Percentiles rank a stretch among this genome's conserved stretches.
These are phyloP conservation scores for Dioszegia aurantiaca DNA, from an alignment of 768 basidiomycete species.

Conservation along the genomic window DNA sequence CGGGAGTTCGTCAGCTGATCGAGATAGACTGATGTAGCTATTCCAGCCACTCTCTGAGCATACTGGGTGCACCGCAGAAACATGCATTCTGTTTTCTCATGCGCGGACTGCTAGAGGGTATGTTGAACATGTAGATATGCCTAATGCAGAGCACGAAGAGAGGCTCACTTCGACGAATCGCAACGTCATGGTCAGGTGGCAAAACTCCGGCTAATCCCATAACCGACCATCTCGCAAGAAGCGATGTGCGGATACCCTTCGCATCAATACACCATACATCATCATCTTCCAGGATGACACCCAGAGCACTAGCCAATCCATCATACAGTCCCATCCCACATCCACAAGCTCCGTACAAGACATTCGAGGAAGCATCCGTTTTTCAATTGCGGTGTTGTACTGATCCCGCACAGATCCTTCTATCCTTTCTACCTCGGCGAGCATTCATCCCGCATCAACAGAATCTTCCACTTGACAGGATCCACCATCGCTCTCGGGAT, in stretches of 20 bases:
- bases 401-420: conserved; percentile 18
- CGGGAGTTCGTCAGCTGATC: no score
- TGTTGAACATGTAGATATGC: no score
- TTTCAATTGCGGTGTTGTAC: not conserved
- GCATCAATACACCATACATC: no score
- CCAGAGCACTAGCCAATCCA: conserved; percentile 8
- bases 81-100: no score
- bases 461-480: conserved; percentile 35
- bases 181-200: no score
- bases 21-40: no score
- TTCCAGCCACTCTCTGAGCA: no score
- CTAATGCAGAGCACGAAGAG: no score
- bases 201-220: not conserved
- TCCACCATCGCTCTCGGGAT: conserved; percentile 24
- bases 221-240: not conserved
- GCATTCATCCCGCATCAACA: conserved; percentile 28
- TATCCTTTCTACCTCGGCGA: conserved; percentile 48
- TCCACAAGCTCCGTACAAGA: conserved; percentile 6
- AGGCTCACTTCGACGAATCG: no score
- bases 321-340: conserved; percentile 10
- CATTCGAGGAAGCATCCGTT: conserved; percentile 8
- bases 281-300: not conserved
- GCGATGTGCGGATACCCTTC: no score
- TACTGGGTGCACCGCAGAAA: no score
- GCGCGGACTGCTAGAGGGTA: no score